phyloP scores from a whole-genome alignment of 2,329 filamentous ascomycete species.

The Nothophaeocryptopus gaeumannii region DNA sequence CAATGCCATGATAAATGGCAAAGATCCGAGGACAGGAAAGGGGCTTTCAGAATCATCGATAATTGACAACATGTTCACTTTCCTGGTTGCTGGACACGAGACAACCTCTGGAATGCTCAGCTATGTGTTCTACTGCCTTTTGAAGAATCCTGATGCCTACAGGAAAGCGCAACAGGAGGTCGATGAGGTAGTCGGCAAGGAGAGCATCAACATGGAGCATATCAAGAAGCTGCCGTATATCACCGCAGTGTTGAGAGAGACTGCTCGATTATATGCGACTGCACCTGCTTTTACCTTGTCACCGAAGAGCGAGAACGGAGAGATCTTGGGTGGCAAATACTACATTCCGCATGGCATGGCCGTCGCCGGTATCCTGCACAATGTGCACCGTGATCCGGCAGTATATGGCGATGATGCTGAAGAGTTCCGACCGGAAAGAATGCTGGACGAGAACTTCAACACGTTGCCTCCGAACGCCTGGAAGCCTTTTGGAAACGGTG shows the following conservation, averaged over 20 bases:
- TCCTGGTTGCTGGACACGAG: conserved; percentile 65
- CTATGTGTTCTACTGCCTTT: conserved; percentile 63
- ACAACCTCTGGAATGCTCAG: conserved; percentile 67
- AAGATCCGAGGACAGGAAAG: conserved; percentile 65
- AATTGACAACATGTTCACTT: conserved; percentile 65
- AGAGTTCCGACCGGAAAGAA: conserved; percentile 68
- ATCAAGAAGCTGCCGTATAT: conserved; percentile 65
- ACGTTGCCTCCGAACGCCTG: conserved; percentile 34
- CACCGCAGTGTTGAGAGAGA: conserved; percentile 64
- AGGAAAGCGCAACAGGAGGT: conserved; percentile 65
- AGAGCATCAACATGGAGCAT: conserved; percentile 59
- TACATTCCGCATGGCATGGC: conserved; percentile 53
- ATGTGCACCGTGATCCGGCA: conserved; percentile 59
- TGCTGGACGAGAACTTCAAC: conserved; percentile 67
- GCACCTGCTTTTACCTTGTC: conserved; percentile 58
- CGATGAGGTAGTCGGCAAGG: conserved; percentile 60
- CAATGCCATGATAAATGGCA: conserved; percentile 65
- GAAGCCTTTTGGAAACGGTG: conserved; percentile 68
- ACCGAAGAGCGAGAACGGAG: conserved; percentile 48
- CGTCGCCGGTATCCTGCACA: conserved; percentile 51
- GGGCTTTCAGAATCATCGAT: conserved; percentile 63
- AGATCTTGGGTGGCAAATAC: conserved; percentile 61
- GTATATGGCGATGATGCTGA: conserved; percentile 65
- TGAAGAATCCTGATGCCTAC: conserved; percentile 61
- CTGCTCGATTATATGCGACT: conserved; percentile 58